Evolutionary conservation across 2,329 filamentous ascomycete genomes (phyloP).

Genomic region (Claviceps lovelessii): DNA sequence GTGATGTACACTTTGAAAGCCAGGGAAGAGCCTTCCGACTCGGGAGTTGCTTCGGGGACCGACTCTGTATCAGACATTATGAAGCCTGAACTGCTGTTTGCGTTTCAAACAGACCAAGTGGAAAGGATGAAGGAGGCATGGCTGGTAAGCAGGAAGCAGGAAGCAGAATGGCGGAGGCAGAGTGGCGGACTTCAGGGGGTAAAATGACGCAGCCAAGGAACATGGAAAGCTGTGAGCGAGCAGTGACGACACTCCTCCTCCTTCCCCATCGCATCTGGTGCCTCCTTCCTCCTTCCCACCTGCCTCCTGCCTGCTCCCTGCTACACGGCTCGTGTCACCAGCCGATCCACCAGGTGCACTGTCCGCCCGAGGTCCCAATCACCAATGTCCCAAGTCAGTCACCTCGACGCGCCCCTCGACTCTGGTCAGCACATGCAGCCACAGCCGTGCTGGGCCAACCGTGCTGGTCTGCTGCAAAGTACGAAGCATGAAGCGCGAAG

Average conservation of each 20-base stretch:
- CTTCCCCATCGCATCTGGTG: not conserved
- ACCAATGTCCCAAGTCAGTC: not conserved
- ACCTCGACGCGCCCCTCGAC: not conserved
- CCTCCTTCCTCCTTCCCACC: not conserved
- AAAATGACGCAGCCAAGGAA: not conserved
- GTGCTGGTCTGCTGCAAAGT: not conserved
- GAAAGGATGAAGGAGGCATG: not conserved
- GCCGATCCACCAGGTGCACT: too few relatives aligned
- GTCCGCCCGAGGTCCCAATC: not conserved
- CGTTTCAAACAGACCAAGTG: not conserved
- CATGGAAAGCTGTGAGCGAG: too few relatives aligned
- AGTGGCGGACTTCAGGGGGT: not conserved
- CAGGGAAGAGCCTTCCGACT: not conserved
- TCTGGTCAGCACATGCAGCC: not conserved
- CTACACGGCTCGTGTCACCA: too few relatives aligned
- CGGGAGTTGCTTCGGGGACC: not conserved
- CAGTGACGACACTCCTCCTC: not conserved
- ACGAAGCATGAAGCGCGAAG: not conserved
- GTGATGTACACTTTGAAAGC: not conserved
- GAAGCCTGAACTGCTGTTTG: not conserved
- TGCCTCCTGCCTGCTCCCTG: too few relatives aligned
- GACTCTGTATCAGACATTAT: not conserved
- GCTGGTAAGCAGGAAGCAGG: not conserved
- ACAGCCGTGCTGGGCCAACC: not conserved
- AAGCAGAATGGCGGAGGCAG: not conserved